Conservation (phyloP, 228 moss, liverwort and hornwort species). For the Sphagnum magellanicum region DNA sequence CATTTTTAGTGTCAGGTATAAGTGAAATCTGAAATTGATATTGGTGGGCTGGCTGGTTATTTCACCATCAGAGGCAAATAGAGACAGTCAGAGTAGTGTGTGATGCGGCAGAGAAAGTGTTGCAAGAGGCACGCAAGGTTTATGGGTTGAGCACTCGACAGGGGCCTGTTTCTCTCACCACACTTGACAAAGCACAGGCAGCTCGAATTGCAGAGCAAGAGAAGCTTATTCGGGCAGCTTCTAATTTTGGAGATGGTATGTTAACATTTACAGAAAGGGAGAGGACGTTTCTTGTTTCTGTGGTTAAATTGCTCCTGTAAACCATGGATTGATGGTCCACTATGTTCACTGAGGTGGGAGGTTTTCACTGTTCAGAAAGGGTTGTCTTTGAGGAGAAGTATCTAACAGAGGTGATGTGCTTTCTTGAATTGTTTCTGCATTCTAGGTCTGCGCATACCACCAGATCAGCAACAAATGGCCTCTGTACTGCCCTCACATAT, state of each 20-base stretch:
- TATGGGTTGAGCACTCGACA: conserved; percentile 86
- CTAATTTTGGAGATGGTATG: conserved; percentile 82
- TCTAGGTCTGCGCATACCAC: conserved; percentile 67
- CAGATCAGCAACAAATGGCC: conserved; percentile 75
- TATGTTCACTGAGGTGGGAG: background rate
- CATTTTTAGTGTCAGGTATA: too few species aligned
- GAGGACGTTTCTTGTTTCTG: background rate
- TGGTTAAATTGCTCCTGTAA: background rate
- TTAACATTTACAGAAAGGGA: background rate
- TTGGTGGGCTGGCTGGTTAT: background rate
- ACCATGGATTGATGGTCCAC: background rate
- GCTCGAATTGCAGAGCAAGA: conserved; percentile 91
- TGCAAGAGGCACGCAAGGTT: conserved; percentile 84
- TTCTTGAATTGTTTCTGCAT: background rate
- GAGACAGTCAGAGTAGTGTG: conserved; percentile 81
- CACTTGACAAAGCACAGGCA: conserved; percentile 70
- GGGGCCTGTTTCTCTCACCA: conserved; percentile 72
- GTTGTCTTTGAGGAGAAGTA: too few species aligned
- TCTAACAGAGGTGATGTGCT: conserved; percentile 6
- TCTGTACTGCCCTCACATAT: conserved; percentile 72
- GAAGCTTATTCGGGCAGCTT: conserved; percentile 71
- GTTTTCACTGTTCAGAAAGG: too few species aligned
- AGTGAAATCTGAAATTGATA: too few species aligned
- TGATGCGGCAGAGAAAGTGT: conserved; percentile 87
- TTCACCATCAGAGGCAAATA: conserved; percentile 67